Conservation (phyloP, 2,329 filamentous ascomycete genomes). For the Colletotrichum limetticola region DNA sequence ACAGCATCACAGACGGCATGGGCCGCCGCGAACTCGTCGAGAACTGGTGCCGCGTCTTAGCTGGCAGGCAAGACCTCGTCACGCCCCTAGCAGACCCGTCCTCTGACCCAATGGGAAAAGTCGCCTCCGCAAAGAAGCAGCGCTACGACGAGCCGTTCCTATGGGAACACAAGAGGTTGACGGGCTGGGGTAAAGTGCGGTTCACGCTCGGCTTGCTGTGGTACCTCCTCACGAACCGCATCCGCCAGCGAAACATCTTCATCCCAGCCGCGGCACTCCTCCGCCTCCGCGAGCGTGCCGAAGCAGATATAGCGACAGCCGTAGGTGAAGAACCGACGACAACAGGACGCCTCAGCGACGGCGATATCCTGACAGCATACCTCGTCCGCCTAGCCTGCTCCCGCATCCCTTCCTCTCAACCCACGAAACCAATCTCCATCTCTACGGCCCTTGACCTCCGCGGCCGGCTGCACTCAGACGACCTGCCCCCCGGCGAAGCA, state of each 20-base stretch:
- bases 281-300: slow-evolving; percentile 3
- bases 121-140: slow-evolving; percentile 31
- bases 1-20: slow-evolving; percentile 50
- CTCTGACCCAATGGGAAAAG: slow-evolving; percentile 33
- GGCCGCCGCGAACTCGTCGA: slow-evolving; percentile 35
- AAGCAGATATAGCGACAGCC: not conserved
- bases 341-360: slow-evolving; percentile 17
- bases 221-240: slow-evolving; percentile 30
- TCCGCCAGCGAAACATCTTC: slow-evolving; percentile 33
- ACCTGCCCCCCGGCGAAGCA: slow-evolving; percentile 5
- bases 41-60: slow-evolving; percentile 57
- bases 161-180: slow-evolving; percentile 19
- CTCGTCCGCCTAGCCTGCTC: slow-evolving; percentile 23
- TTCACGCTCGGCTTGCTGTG: slow-evolving; percentile 20
- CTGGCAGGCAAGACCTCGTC: slow-evolving; percentile 53
- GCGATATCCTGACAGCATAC: slow-evolving; percentile 27
- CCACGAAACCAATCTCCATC: not conserved
- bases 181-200: slow-evolving; percentile 2
- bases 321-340: not conserved
- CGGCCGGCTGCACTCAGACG: slow-evolving; percentile 12
- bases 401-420: not conserved
- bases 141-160: slow-evolving; percentile 47
- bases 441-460: slow-evolving; percentile 28
- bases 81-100: slow-evolving; percentile 44
- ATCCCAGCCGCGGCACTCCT: slow-evolving; percentile 35